These are phyloP conservation scores for Pichia sp. DNA, from an alignment of 1,139 yeast genomes.

Conservation along the genomic window DNA sequence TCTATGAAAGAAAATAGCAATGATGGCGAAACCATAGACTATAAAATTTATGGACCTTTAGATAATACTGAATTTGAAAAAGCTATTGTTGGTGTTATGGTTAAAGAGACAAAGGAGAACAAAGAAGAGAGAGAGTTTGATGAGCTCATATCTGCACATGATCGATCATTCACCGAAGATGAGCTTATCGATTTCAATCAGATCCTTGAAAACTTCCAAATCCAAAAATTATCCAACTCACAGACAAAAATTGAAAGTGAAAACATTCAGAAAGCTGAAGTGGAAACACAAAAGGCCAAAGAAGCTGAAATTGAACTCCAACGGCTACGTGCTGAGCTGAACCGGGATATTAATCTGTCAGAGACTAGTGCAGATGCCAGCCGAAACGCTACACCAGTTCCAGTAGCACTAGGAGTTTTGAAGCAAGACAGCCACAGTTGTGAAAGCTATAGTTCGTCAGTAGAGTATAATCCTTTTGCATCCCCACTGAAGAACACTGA, in stretches of 20 bases:
- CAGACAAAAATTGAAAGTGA: neutral
- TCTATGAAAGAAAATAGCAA: conserved; percentile 16
- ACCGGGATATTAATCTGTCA: neutral
- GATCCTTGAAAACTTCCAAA: conserved; percentile 7
- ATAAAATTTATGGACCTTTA: conserved; percentile 5
- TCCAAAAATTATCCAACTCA: neutral
- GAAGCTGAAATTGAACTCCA: neutral
- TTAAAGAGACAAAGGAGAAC: conserved; percentile 18
- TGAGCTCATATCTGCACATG: conserved; percentile 15
- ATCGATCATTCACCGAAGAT: conserved; percentile 8
- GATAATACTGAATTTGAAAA: conserved; percentile 11
- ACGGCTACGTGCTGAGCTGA: neutral
- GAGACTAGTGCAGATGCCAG: neutral
- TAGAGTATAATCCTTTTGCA: neutral
- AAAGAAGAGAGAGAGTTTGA: conserved; percentile 20
- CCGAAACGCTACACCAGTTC: neutral
- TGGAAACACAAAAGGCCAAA: neutral
- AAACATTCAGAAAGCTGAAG: neutral
- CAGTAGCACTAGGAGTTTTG: neutral
- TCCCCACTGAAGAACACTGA: neutral
- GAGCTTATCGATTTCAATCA: conserved; percentile 14
- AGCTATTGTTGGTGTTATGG: conserved; percentile 8
- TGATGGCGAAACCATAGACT: conserved; percentile 14
- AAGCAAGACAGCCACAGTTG: neutral
- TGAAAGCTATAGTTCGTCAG: neutral